Evolutionary conservation across 306 rosid genomes (phyloP).

Genomic region (Dryas octopetala): DNA sequence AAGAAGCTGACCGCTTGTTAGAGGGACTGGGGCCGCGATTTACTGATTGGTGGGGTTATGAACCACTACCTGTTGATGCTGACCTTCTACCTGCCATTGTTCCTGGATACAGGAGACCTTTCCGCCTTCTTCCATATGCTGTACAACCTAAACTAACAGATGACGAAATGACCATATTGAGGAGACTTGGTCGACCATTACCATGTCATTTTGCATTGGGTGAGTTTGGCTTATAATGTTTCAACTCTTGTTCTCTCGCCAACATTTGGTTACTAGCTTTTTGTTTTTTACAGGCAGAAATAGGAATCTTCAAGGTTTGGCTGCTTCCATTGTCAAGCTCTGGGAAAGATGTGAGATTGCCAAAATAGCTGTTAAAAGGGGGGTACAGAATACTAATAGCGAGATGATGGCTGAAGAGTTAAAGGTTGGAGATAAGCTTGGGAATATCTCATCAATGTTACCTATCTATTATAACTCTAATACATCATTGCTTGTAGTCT

Average conservation of each 20-base stretch:
- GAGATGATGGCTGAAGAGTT: conserved; percentile 87
- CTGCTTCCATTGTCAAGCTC: conserved; percentile 70
- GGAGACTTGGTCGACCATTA: conserved; percentile 78
- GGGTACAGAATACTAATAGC: conserved; percentile 79
- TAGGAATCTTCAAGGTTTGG: conserved; percentile 84
- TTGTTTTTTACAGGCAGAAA: conserved; percentile 60
- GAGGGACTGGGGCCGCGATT: conserved; percentile 86
- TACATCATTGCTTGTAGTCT: background rate
- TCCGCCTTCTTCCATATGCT: conserved; percentile 96
- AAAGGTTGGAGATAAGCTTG: conserved; percentile 47
- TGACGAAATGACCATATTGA: conserved; percentile 84
- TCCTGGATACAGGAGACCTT: conserved; percentile 78
- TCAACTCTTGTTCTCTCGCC: conserved; percentile 19
- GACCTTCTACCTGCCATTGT: conserved; percentile 81
- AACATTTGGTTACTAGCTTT: conserved; percentile 23
- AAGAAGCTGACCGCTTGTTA: conserved; percentile 74
- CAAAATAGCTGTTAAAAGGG: conserved; percentile 90
- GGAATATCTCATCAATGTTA: conserved; percentile 5
- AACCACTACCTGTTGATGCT: conserved; percentile 88
- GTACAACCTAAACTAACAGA: conserved; percentile 76
- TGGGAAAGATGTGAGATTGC: conserved; percentile 97
- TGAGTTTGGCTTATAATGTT: conserved; percentile 38
- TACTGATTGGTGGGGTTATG: conserved; percentile 97
- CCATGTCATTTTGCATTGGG: conserved; percentile 92
- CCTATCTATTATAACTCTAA: background rate